Evolutionary conservation across 805 yeast species (phyloP).

Genomic region (Kodamaea fukazawae): DNA sequence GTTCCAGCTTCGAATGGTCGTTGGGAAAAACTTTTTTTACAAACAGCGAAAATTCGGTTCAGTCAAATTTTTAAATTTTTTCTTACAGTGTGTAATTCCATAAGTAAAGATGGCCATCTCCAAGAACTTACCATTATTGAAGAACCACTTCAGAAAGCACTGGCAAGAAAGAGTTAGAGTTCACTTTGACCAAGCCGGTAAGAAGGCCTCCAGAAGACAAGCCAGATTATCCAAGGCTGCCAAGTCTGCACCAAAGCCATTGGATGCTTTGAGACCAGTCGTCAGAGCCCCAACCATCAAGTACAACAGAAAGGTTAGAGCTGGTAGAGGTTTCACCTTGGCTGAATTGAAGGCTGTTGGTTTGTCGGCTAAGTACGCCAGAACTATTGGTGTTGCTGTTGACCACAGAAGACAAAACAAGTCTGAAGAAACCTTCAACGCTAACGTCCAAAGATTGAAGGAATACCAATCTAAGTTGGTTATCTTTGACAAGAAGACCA

Average conservation of each 20-base stretch:
- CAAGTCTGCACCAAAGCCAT: constrained; percentile 94
- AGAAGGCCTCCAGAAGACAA: constrained; percentile 94
- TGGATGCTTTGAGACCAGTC: constrained; percentile 93
- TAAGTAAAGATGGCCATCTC: constrained; percentile 73
- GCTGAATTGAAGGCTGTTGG: constrained; percentile 99
- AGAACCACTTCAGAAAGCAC: constrained; percentile 99
- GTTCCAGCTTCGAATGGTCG: neutral
- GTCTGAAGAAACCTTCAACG: constrained; percentile 90
- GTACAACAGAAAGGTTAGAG: constrained; percentile 99
- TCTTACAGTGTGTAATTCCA: constrained; percentile 12
- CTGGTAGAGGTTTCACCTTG: constrained; percentile 98
- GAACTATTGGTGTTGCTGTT: constrained; percentile 97
- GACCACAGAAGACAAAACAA: constrained; percentile 99
- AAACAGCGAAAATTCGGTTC: neutral
- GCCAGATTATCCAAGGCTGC: constrained; percentile 95
- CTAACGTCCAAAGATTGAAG: constrained; percentile 93
- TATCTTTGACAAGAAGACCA: constrained; percentile 87
- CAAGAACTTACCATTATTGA: constrained; percentile 97
- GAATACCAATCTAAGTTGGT: constrained; percentile 95
- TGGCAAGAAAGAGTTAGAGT: constrained; percentile 99
- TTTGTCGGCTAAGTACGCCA: constrained; percentile 85
- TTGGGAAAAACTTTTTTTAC: constrained; percentile 8
- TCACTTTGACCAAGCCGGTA: constrained; percentile 99
- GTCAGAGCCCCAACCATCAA: constrained; percentile 98
- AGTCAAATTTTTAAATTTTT: constrained; percentile 8